Conservation (phyloP, 345 rosid genomes). For the Eucalyptus sp. region DNA sequence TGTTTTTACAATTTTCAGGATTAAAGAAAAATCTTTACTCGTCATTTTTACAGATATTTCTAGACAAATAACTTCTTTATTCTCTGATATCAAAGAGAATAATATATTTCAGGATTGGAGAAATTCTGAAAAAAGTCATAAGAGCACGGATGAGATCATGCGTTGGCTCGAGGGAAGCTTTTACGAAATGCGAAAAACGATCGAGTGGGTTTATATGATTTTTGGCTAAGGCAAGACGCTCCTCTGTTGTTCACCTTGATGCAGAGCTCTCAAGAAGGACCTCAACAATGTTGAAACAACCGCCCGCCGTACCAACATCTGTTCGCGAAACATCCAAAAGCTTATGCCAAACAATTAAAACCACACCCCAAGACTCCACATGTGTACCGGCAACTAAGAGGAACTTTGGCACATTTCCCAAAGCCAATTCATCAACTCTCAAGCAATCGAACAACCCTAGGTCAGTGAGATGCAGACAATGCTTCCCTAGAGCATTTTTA, state of each 20-base stretch:
- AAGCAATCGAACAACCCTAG: too few relatives aligned
- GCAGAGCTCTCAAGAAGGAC: conserved; percentile 54
- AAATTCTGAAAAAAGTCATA: conserved; percentile 20
- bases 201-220: conserved; percentile 51
- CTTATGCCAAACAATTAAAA: too few relatives aligned
- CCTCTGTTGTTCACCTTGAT: conserved; percentile 51
- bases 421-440: too few relatives aligned
- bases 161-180: conserved; percentile 72
- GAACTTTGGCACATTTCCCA: too few relatives aligned
- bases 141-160: conserved; percentile 42
- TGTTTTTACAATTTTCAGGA: conserved; percentile 10
- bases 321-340: too few relatives aligned
- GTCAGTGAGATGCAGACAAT: too few relatives aligned
- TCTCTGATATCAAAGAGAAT: conserved; percentile 31
- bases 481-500: too few relatives aligned
- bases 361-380: too few relatives aligned
- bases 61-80: conserved; percentile 42
- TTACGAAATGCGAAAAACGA: conserved; percentile 43
- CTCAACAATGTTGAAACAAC: too few relatives aligned
- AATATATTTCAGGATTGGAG: conserved; percentile 48
- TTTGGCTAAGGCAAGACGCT: conserved; percentile 76
- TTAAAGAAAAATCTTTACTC: conserved; percentile 50
- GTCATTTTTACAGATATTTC: conserved; percentile 40
- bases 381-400: too few relatives aligned
- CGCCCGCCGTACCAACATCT: too few relatives aligned